A percentile compares a stretch with the other conserved stretches of the same genome.
Conservation (phyloP, 1,284 basidiomycete species). For the Veloboletus limbatus region DNA sequence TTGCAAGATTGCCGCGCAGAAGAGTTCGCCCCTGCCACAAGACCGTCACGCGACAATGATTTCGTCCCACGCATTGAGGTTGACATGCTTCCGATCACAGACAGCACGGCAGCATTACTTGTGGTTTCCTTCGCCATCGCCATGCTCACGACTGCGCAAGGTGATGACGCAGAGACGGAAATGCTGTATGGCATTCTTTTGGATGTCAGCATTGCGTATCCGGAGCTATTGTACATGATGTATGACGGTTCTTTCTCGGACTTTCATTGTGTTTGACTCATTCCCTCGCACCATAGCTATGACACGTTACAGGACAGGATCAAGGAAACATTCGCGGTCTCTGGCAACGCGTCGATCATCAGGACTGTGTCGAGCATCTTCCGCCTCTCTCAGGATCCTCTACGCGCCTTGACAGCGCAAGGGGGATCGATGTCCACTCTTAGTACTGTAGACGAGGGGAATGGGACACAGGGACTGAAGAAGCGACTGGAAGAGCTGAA, state of each 20-base stretch:
- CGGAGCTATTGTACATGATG: slow-evolving; percentile 74
- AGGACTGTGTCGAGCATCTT: slow-evolving; percentile 73
- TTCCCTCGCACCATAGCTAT: slow-evolving; percentile 48
- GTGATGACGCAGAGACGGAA: slow-evolving; percentile 79
- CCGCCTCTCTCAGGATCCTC: slow-evolving; percentile 59
- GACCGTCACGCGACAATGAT: slow-evolving; percentile 44
- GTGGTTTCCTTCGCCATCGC: slow-evolving; percentile 74
- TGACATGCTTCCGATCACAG: slow-evolving; percentile 60
- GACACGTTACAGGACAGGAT: slow-evolving; percentile 78
- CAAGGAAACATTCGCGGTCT: slow-evolving; percentile 71
- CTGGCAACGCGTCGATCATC: slow-evolving; percentile 71
- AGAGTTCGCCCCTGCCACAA: slow-evolving; percentile 40
- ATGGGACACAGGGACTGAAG: slow-evolving; percentile 24
- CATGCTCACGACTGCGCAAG: slow-evolving; percentile 76
- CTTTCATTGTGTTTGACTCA: slow-evolving; percentile 9
- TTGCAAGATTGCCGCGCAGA: slow-evolving; percentile 61
- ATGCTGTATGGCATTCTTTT: slow-evolving; percentile 77
- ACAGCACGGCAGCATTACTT: slow-evolving; percentile 67
- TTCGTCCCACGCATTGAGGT: slow-evolving; percentile 55
- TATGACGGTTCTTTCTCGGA: slow-evolving; percentile 40
- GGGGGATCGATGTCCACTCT: slow-evolving; percentile 62
- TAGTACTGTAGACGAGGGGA: slow-evolving; percentile 56
- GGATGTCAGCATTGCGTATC: slow-evolving; percentile 68
- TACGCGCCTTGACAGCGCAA: slow-evolving; percentile 39
- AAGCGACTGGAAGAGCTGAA: slow-evolving; percentile 56